Base-by-base conservation (phyloP, 176 grass and related monocot species). In the Rhynchospora tenuis region DNA sequence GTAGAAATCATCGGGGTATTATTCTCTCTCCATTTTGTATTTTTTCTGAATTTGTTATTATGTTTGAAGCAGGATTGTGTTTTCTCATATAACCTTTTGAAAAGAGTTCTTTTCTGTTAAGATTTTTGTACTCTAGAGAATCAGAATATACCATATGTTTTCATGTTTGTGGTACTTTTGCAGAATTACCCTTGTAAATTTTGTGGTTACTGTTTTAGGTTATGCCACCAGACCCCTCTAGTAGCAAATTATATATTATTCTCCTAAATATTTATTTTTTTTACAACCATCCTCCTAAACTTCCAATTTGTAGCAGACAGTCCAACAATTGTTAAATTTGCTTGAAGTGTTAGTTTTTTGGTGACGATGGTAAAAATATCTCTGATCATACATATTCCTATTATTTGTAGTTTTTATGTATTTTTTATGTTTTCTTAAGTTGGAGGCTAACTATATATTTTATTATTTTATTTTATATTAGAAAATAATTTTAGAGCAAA, bases 1-100 rank as follows among this genome's bases (percentile, higher is more conserved):
- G 89, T 95, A 80, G 63, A 92, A 73, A 95, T 98, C 55, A 66
- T 91, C 10, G 82, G 88, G 86, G 96, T 93, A 48, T 68, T n/a
- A 20, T 16, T 43, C 22, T 78, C 23, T 31, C n/a, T 24, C 9
- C 38, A 44, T 62, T 27, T 71, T 52, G 52, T 46, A n/a, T 9
- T 65, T 65, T 65, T 65, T 27, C 24, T 28, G 24, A 52, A 74
- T 15, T 74, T 14, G 33, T 12, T 5, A 15, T 10, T 9, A 26
- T 16, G 22, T 27, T 4, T 74, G 16, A 38, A 28, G 15, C 2
- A 14, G 5, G 20, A 28, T 54, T 54, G 15, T 29, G 12, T 9
- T 48, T 48, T 22, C 0, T 73, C 69, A 12, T 47, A 26, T 73
- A 47, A 24, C 70, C 1, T 48, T 73, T 73, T 22, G 20, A 67